Evolutionary conservation across 2,329 filamentous ascomycete genomes (phyloP).

Genomic region (Pseudogymnoascus sp.): DNA sequence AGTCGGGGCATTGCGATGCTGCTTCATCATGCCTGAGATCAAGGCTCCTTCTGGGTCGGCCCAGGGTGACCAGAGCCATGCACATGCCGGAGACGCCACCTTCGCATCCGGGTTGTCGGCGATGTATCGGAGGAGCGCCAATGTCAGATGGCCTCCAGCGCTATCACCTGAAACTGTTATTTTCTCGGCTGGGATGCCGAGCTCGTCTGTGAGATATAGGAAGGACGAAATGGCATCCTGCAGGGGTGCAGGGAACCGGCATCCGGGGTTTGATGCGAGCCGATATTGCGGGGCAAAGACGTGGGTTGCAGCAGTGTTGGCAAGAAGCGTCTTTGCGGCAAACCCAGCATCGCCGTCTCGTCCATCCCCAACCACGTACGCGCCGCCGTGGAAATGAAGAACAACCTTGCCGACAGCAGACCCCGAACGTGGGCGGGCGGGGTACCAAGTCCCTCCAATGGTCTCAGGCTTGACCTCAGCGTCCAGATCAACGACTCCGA

Average conservation of each 20-base stretch:
- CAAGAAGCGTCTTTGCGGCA: slow-evolving; percentile 28
- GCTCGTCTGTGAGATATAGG: slow-evolving; percentile 31
- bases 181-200: slow-evolving; percentile 31
- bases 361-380: slow-evolving; percentile 37
- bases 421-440: slow-evolving; percentile 6
- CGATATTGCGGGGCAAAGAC: slow-evolving; percentile 41
- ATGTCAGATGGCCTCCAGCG: slow-evolving; percentile 39
- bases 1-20: slow-evolving; percentile 20
- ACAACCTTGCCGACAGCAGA: slow-evolving; percentile 25
- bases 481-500: neutral
- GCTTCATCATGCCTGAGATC: slow-evolving; percentile 16
- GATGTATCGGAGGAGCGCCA: slow-evolving; percentile 39
- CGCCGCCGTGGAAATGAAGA: slow-evolving; percentile 42
- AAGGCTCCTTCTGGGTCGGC: slow-evolving; percentile 29
- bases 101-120: slow-evolving; percentile 27
- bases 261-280: slow-evolving; percentile 33
- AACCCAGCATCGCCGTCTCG: slow-evolving; percentile 29
- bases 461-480: slow-evolving; percentile 14
- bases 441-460: slow-evolving; percentile 28
- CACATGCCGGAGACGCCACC: slow-evolving; percentile 30
- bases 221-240: slow-evolving; percentile 41
- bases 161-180: slow-evolving; percentile 41
- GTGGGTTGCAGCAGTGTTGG: slow-evolving; percentile 30
- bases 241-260: slow-evolving; percentile 42
- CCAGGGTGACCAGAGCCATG: slow-evolving; percentile 37